Evolutionary conservation across 1,139 yeast genomes (phyloP), one percentile per base, ranked within the genome.

Genomic region (Kodamaea anthophila): DNA sequence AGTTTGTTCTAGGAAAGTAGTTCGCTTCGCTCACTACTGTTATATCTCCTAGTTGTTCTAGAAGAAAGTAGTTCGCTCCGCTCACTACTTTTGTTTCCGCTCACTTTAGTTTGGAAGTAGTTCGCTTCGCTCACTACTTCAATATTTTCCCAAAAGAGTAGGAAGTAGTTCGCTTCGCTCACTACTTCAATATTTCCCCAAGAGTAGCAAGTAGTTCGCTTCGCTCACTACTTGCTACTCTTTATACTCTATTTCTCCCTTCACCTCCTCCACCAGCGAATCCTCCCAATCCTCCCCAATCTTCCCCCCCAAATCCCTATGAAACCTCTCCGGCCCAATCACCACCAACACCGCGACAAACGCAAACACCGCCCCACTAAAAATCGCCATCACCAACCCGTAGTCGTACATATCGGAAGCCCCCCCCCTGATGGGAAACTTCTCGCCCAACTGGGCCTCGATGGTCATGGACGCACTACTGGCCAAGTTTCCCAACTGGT

Each of bases 401-500:
- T 61, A 61, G 37, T 61, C 51, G 36, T 50, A 58, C 13, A 27
- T 22, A 13, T 28, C 32, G 3, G 18, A 20, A 2, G 28, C 29
- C 13, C 23, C 14, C 5, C 24, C 24, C 11, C 21, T 11, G 13
- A 34, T 24, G 2, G 65, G 65, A 41, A 51, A 61, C 10, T 38
- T 32, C 23, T 50, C 51, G 9, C 65, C 64, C 8, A 61, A 37
- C 21, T 47, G 40, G 5, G 65, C 53, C 44, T 60, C 66, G 29
- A 61, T 61, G 9, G 67, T 61, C 10, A 54, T 44, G 10, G 61
- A 52, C 3, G 66, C 67, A 13, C 62, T 53, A 23, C 56, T 50
- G 3, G 57, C 58, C 36, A 61, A 51, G 38, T 61, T 61, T 37
- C 67, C 68, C 33, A 61, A 46, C 37, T 61, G 68, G 41, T 61